Evolutionary conservation across 345 rosid species (phyloP).

Genomic region (Lepidium didymum): DNA sequence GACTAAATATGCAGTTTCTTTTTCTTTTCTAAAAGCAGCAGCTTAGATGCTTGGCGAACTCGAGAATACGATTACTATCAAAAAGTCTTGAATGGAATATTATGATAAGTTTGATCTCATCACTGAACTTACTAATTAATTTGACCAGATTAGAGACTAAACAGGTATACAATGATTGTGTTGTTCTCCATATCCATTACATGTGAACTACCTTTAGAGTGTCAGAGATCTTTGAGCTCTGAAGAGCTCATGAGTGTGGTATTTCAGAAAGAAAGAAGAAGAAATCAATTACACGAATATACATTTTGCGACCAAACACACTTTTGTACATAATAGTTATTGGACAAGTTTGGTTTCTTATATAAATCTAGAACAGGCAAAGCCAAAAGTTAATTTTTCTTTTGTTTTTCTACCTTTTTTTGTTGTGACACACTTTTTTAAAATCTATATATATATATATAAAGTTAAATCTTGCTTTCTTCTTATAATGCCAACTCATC

Average conservation of each 20-base stretch:
- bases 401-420: not conserved
- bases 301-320: not conserved
- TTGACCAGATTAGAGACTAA: not conserved
- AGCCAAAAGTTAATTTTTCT: not conserved
- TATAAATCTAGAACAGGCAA: not conserved
- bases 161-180: not conserved
- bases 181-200: not conserved
- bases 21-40: not conserved
- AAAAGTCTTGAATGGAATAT: constrained; percentile 79
- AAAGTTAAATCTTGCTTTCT: no score
- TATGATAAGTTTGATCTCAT: constrained; percentile 32
- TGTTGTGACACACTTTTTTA: not conserved
- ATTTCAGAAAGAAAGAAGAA: not conserved
- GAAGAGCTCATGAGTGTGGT: not conserved
- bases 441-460: no score
- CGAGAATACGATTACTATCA: constrained; percentile 90
- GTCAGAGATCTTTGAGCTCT: not conserved
- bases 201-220: not conserved
- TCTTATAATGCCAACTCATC: no score
- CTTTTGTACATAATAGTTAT: not conserved
- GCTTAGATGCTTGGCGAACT: constrained; percentile 47
- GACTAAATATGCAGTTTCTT: not conserved
- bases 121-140: not conserved
- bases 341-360: not conserved
- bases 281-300: not conserved